Percentiles rank a stretch among this genome's conserved stretches.
Evolutionary conservation across 306 rosid genomes (phyloP).

Genomic region (Cyamopsis tetragonoloba): DNA sequence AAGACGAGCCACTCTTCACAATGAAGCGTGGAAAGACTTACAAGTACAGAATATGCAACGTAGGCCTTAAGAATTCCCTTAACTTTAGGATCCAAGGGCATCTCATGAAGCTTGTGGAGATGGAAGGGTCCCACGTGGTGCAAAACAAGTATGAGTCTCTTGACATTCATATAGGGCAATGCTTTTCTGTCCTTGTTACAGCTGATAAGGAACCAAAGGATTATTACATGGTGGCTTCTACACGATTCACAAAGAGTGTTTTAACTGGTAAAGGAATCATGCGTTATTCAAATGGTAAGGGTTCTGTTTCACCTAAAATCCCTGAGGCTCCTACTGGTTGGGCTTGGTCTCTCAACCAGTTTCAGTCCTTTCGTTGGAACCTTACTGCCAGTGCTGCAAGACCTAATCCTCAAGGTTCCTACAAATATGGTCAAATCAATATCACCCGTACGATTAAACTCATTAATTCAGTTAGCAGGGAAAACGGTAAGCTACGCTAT

Average conservation of each 20-base stretch:
- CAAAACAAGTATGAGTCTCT: background rate
- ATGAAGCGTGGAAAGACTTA: constrained; percentile 62
- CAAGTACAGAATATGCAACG: constrained; percentile 54
- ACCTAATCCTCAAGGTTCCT: constrained; percentile 74
- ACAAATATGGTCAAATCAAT: constrained; percentile 53
- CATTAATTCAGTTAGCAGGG: background rate
- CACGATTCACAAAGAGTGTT: background rate
- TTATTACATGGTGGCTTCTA: constrained; percentile 9
- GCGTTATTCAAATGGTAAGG: background rate
- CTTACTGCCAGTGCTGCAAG: constrained; percentile 72
- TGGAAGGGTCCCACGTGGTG: constrained; percentile 54
- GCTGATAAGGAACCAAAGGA: constrained; percentile 42
- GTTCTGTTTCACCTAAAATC: background rate
- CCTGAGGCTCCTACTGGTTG: constrained; percentile 42
- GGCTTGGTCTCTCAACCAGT: constrained; percentile 74
- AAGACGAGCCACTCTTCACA: constrained; percentile 38
- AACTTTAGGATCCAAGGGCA: constrained; percentile 62
- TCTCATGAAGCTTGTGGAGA: constrained; percentile 51
- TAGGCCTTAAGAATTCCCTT: constrained; percentile 44
- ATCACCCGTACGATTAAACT: constrained; percentile 53
- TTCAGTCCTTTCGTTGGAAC: constrained; percentile 63
- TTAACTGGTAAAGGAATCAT: background rate
- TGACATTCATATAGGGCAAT: background rate
- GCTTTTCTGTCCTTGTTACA: background rate
- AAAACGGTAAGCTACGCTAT: background rate